Base-by-base conservation (phyloP, 2,329 filamentous ascomycete genomes). In the Paraphoma sp. region DNA sequence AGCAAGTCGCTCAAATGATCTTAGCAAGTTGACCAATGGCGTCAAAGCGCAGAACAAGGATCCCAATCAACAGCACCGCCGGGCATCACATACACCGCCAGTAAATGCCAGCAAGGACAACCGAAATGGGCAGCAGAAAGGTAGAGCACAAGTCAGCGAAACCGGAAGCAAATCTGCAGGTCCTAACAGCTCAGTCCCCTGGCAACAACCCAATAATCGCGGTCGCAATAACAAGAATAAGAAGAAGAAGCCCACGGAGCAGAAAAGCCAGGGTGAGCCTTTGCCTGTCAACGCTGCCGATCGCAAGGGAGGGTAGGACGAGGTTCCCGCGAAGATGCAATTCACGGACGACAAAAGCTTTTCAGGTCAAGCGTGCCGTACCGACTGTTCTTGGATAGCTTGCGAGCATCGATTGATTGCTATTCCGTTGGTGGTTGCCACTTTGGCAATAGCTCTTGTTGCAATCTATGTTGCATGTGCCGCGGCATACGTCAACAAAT, bases 201-300 rank as follows among this genome's bases (percentile, higher is more conserved):
- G 69, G 67, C 64, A 68, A 33, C 59, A 67, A 49, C 57, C 68
- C 54, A 53, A 56, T 23, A 36, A 14, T 11, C 50, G 50, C 28
- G 41, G 29, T 31, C 50, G 57, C 31, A 65, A 57, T 44, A 68
- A 59, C 48, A 74, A 67, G 44, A 72, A 64, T 50, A 71, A 61
- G 52, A 63, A 60, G 66, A 65, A 67, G 53, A 72, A 66, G 55
- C 55, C 56, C 17, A 56, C 57, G n/a, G 73, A 76, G 45, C 51
- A 67, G 29, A 78, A 75, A 55, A 51, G 56, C 11, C 54, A 65
- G 14, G 77, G 79, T 7, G 79, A 82, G 63, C 72, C 77, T 4
- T 56, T 81, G 49, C 80, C 80, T 14, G 71, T 68, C 1, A 80
- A 80, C 61, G 74, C 77, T 45, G 73, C 74, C 33, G 80, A 82